These are phyloP conservation scores for Arabidopsis hybrid DNA, from an alignment of 441 rosid species.

Conservation along the genomic window DNA sequence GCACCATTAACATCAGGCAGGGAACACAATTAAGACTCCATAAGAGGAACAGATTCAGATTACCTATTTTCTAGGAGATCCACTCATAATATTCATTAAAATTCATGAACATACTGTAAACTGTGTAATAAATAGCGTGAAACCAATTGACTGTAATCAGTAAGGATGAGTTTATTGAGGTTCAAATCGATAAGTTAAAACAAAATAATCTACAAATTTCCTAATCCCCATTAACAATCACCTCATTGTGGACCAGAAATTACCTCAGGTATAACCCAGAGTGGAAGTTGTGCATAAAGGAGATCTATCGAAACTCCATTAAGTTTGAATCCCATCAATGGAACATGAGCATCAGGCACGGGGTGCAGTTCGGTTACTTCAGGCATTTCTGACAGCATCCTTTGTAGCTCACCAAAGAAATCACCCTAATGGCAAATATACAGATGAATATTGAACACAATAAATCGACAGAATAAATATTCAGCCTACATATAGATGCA, in stretches of 20 bases:
- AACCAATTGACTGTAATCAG: background rate
- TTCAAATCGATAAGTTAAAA: background rate
- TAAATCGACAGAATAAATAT: conserved; percentile 35
- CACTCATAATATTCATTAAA: conserved; percentile 6
- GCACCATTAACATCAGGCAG: conserved; percentile 43
- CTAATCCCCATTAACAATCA: conserved; percentile 1
- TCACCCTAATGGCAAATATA: conserved; percentile 69
- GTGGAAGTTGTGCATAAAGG: conserved; percentile 90
- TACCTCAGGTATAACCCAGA: conserved; percentile 97
- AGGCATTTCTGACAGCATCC: conserved; percentile 88
- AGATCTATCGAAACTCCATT: conserved; percentile 94
- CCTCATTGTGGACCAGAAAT: conserved; percentile 45
- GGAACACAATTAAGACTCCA: conserved; percentile 11
- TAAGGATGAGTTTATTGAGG: background rate
- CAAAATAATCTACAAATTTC: background rate
- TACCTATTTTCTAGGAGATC: conserved; percentile 1
- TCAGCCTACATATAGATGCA: conserved; percentile 33
- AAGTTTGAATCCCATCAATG: conserved; percentile 88
- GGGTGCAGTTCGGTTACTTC: conserved; percentile 97
- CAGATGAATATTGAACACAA: conserved; percentile 38
- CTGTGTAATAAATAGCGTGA: background rate
- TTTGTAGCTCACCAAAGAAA: conserved; percentile 85
- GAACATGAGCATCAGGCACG: conserved; percentile 98
- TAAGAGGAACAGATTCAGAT: conserved; percentile 2
- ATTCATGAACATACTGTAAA: conserved; percentile 1